A percentile compares a stretch with the other conserved stretches of the same genome.
These are phyloP conservation scores for Clonostachys rosea DNA, from an alignment of 2,329 filamentous ascomycete genomes.

Conservation along the genomic window DNA sequence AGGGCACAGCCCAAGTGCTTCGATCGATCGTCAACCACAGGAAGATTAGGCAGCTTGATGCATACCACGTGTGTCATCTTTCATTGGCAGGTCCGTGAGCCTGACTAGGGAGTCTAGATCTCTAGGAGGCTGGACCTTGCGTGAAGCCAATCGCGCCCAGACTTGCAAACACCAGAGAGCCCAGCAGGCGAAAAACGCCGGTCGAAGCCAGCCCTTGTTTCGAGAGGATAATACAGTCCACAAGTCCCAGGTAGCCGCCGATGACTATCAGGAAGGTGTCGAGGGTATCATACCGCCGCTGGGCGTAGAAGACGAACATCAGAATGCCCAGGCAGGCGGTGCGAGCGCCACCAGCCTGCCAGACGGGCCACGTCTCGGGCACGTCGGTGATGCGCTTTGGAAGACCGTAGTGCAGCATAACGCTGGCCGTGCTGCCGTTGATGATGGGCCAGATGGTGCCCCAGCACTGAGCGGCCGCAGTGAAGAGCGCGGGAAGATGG, in stretches of 20 bases:
- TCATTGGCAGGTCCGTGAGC: no score
- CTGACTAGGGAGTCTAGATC: no score
- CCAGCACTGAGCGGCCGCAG: constrained; percentile 7
- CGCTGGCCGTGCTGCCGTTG: constrained; percentile 6
- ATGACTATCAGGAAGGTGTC: constrained; percentile 9
- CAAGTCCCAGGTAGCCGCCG: constrained; percentile 7
- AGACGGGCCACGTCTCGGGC: constrained; percentile 9
- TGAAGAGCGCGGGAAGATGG: constrained; percentile 9
- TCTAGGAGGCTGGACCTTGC: constrained; percentile 1
- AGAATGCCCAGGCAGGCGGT: constrained; percentile 10
- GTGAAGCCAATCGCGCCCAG: constrained; percentile 5
- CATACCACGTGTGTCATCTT: no score
- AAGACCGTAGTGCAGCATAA: constrained; percentile 9
- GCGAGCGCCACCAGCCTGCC: constrained; percentile 10
- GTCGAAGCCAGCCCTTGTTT: constrained; percentile 5
- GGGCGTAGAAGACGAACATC: constrained; percentile 10
- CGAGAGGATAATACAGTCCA: constrained; percentile 7
- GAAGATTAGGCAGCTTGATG: no score
- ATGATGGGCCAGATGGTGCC: constrained; percentile 8
- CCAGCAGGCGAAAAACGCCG: constrained; percentile 7
- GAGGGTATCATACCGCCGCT: constrained; percentile 9
- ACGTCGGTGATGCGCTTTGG: constrained; percentile 7
- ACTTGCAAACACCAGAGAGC: constrained; percentile 7
- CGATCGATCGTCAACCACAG: no score
- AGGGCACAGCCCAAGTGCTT: no score